Evolutionary conservation across 768 basidiomycete species (phyloP).

Genomic region (Suillus subluteus): DNA sequence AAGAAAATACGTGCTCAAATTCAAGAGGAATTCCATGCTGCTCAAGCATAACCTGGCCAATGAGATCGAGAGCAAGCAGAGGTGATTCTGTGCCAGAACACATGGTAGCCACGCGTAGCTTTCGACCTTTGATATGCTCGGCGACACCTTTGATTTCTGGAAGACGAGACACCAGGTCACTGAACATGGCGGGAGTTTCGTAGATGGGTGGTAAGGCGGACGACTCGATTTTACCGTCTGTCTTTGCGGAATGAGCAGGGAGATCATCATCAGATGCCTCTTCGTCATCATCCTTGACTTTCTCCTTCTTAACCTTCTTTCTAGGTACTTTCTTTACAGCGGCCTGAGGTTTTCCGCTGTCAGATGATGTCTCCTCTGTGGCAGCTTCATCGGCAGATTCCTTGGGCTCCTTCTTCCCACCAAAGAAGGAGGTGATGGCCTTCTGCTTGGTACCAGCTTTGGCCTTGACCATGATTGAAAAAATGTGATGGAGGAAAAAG

Average conservation of each 20-base stretch:
- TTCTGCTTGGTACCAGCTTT: slow-evolving; percentile 51
- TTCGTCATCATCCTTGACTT: slow-evolving; percentile 39
- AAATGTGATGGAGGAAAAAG: slow-evolving; percentile 7
- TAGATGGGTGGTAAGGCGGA: slow-evolving; percentile 79
- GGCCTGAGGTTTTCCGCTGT: slow-evolving; percentile 30
- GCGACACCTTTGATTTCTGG: slow-evolving; percentile 69
- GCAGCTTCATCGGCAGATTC: slow-evolving; percentile 17
- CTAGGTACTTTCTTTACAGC: slow-evolving; percentile 33
- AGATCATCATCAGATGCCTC: slow-evolving; percentile 36
- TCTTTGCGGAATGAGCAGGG: slow-evolving; percentile 41
- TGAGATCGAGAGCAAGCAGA: slow-evolving; percentile 84
- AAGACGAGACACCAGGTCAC: slow-evolving; percentile 68
- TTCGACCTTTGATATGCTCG: slow-evolving; percentile 72
- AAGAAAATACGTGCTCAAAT: slow-evolving; percentile 93
- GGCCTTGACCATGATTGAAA: slow-evolving; percentile 51
- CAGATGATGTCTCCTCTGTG: slow-evolving; percentile 12
- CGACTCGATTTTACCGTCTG: slow-evolving; percentile 46
- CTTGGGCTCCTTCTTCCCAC: slow-evolving; percentile 34
- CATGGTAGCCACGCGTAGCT: slow-evolving; percentile 95
- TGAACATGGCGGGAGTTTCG: slow-evolving; percentile 72
- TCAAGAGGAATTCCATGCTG: slow-evolving; percentile 67
- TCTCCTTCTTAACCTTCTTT: slow-evolving; percentile 35
- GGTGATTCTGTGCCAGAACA: slow-evolving; percentile 97
- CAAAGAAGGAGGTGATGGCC: slow-evolving; percentile 60
- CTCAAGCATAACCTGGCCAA: slow-evolving; percentile 73